Conservation (phyloP, 2,329 filamentous ascomycete species). For the Epicoccum nigrum region DNA sequence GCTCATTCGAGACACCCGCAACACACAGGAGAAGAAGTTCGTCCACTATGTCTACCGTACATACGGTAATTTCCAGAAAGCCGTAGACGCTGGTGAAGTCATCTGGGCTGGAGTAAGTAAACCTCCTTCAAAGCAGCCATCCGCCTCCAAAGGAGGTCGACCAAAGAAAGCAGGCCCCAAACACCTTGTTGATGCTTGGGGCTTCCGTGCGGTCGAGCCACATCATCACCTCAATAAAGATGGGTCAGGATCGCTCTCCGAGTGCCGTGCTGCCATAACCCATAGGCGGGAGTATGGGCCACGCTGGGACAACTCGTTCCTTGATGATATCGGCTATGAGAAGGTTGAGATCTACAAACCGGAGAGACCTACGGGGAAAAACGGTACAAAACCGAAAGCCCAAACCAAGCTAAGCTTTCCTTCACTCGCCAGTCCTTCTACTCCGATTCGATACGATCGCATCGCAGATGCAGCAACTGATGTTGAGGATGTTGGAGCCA, state of each 20-base stretch:
- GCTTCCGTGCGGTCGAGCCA: conserved; percentile 29
- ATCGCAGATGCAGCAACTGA: neutral
- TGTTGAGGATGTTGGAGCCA: conserved; percentile 1
- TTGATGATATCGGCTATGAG: conserved; percentile 31
- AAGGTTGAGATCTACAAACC: conserved; percentile 17
- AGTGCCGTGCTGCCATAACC: conserved; percentile 30
- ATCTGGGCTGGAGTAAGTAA: conserved; percentile 60
- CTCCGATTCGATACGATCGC: neutral
- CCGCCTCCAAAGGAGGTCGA: conserved; percentile 29
- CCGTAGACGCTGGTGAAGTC: conserved; percentile 57
- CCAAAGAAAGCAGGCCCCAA: conserved; percentile 16
- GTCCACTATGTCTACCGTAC: conserved; percentile 63
- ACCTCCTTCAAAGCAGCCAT: conserved; percentile 37
- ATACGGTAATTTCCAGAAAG: conserved; percentile 57
- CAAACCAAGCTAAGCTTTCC: conserved; percentile 1
- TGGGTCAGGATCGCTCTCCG: conserved; percentile 35
- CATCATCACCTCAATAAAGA: conserved; percentile 28
- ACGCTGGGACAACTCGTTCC: conserved; percentile 36
- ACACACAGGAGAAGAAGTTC: conserved; percentile 52
- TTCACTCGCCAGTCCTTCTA: neutral
- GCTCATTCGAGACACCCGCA: conserved; percentile 60
- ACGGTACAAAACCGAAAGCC: neutral
- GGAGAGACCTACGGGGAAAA: conserved; percentile 1
- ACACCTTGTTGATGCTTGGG: conserved; percentile 36
- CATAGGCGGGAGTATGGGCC: conserved; percentile 24